Evolutionary conservation across 495 filamentous ascomycete genomes (phyloP), one percentile per base, ranked within the genome.

Genomic region (Xylaria bambusicola): DNA sequence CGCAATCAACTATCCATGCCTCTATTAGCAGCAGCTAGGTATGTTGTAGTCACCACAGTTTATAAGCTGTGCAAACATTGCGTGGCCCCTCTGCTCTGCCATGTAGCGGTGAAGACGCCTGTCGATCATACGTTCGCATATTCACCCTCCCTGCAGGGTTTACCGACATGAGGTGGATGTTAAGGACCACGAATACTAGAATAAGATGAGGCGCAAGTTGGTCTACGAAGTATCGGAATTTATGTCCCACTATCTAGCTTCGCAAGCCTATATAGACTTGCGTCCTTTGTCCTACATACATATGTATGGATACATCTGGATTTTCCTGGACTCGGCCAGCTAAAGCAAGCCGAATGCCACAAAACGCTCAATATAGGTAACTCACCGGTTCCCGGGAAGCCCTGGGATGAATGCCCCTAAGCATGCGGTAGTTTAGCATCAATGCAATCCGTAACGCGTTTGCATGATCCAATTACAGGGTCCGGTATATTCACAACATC

Each of bases 21-120:
- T 51, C 38, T 17, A 42, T 51, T 56, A 18, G 46, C 46, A 33
- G 18, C 6, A n/a, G 46, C 27, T 8, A 17, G n/a, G 33, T 31
- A 23, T 51, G n/a, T n/a, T n/a, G 10, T 21, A n/a, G 33, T 36
- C 29, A 36, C 33, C 17, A 36, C 44, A 27, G 24, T 41, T 20
- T 1, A n/a, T n/a, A 51, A 24, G 56, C 38, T 24, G 46, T 35
- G 56, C 56, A 58, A 51, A 45, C 5, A 44, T 44, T 49, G 47
- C 36, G 10, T 15, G 24, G 17, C 46, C 35, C 48, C 46, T 24
- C 23, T 48, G 23, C 46, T 24, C 23, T 10, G 36, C n/a, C 23
- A 42, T 35, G 40, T 24, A 35, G 46, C 26, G 56, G 47, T 50
- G 56, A 57, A 38, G 46, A 49, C 36, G 27, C 26, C 26, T 27